Evolutionary conservation across 768 basidiomycete species (phyloP).

Genomic region (Stropharia rugosoannulata): DNA sequence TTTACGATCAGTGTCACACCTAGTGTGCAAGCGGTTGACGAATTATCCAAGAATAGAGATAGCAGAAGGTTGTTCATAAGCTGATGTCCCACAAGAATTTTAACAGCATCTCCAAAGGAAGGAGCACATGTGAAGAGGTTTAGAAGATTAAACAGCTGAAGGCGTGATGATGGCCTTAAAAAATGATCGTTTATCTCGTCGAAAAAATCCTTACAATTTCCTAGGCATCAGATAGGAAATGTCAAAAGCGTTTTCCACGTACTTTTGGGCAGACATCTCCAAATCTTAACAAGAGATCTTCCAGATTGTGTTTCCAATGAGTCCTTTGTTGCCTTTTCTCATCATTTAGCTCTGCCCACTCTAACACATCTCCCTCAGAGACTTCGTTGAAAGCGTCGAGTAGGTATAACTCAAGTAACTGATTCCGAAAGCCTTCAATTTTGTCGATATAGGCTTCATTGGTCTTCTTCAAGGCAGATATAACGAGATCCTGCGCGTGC

Average conservation of each 20-base stretch:
- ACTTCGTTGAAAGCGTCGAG: slow-evolving; percentile 76
- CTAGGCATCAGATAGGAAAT: slow-evolving; percentile 6
- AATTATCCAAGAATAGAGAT: slow-evolving; percentile 73
- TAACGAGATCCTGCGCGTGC: slow-evolving; percentile 72
- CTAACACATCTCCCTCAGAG: slow-evolving; percentile 70
- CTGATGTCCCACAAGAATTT: slow-evolving; percentile 56
- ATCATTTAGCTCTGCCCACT: slow-evolving; percentile 68
- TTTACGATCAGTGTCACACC: slow-evolving; percentile 66
- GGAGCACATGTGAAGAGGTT: slow-evolving; percentile 58
- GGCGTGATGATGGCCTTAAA: slow-evolving; percentile 53
- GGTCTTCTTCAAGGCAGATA: slow-evolving; percentile 56
- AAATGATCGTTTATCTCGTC: slow-evolving; percentile 68
- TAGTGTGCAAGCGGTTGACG: slow-evolving; percentile 66
- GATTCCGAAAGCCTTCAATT: slow-evolving; percentile 63
- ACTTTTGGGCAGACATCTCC: slow-evolving; percentile 67
- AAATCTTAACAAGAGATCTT: slow-evolving; percentile 68
- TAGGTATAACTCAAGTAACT: slow-evolving; percentile 73
- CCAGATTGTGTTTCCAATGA: slow-evolving; percentile 78
- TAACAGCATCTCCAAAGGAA: slow-evolving; percentile 47
- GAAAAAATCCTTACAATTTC: slow-evolving; percentile 57
- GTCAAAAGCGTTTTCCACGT: slow-evolving; percentile 20
- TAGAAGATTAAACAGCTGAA: slow-evolving; percentile 70
- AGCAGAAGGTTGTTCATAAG: slow-evolving; percentile 64
- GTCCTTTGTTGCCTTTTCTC: slow-evolving; percentile 58
- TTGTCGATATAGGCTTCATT: slow-evolving; percentile 43